Conservation (phyloP, 2,329 filamentous ascomycete genomes). For the Hymenotorrendiella dingleyae region DNA sequence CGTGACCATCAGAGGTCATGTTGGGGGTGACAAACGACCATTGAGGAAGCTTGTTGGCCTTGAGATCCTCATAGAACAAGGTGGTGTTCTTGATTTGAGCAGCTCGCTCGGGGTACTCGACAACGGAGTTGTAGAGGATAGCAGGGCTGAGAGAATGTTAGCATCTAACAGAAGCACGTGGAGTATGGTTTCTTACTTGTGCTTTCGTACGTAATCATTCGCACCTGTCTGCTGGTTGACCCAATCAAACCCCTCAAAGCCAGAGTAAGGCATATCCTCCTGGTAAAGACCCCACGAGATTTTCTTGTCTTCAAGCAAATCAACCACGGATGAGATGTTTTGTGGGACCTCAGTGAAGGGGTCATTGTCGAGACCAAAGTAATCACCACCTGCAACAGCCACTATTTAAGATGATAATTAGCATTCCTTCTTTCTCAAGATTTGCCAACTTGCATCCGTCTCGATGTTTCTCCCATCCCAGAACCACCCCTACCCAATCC, state of each 20-base stretch:
- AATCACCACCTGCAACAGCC: slow-evolving; percentile 8
- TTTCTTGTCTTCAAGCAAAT: slow-evolving; percentile 58
- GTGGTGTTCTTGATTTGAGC: slow-evolving; percentile 69
- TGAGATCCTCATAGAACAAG: slow-evolving; percentile 62
- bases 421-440: no score
- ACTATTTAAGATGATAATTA: no score
- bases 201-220: slow-evolving; percentile 79
- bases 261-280: slow-evolving; percentile 70
- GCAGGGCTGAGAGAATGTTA: slow-evolving; percentile 33
- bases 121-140: slow-evolving; percentile 61
- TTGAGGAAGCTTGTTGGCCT: slow-evolving; percentile 59
- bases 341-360: slow-evolving; percentile 49
- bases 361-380: slow-evolving; percentile 36
- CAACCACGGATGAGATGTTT: slow-evolving; percentile 62
- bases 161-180: not conserved
- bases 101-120: slow-evolving; percentile 52
- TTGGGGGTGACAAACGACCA: slow-evolving; percentile 68
- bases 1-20: slow-evolving; percentile 73
- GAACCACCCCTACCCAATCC: no score
- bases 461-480: no score
- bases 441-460: no score
- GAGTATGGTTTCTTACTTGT: slow-evolving; percentile 47
- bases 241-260: slow-evolving; percentile 60
- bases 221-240: slow-evolving; percentile 59
- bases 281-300: slow-evolving; percentile 70